Conservation (phyloP, 2,329 filamentous ascomycete genomes). For the Xylariaceae sp. region DNA sequence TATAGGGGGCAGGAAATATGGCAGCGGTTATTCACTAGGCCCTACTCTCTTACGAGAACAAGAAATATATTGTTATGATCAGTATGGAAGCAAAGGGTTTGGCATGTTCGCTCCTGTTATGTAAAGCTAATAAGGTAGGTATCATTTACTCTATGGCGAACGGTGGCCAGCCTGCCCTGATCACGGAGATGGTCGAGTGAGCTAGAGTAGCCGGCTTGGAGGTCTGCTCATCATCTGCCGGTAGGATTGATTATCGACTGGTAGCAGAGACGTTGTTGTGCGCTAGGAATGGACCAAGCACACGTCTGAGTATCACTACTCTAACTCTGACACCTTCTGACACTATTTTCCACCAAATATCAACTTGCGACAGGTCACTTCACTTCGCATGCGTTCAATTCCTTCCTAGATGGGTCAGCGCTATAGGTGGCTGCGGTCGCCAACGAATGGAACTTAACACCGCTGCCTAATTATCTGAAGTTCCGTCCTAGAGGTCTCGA, state of each 20-base stretch:
- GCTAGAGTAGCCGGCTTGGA: constrained; percentile 51
- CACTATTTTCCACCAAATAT: too few relatives aligned
- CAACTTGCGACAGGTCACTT: too few relatives aligned
- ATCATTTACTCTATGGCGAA: constrained; percentile 57
- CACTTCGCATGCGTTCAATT: too few relatives aligned
- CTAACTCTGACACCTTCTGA: too few relatives aligned
- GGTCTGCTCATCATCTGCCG: neutral
- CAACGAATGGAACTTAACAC: too few relatives aligned
- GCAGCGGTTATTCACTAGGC: constrained; percentile 52
- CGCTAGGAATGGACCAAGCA: constrained; percentile 52
- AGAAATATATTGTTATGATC: constrained; percentile 57
- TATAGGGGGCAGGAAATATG: constrained; percentile 52
- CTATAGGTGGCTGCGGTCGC: too few relatives aligned
- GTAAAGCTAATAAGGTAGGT: constrained; percentile 50
- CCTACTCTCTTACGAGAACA: constrained; percentile 51
- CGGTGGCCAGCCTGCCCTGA: constrained; percentile 53
- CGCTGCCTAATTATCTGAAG: too few relatives aligned
- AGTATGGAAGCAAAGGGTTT: constrained; percentile 55
- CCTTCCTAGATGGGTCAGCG: too few relatives aligned
- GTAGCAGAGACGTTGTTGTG: constrained; percentile 47
- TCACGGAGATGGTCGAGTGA: constrained; percentile 52
- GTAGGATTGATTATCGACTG: neutral
- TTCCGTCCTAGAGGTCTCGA: too few relatives aligned
- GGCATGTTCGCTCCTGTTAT: constrained; percentile 49
- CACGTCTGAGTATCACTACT: too few relatives aligned